Conservation (phyloP, 371 early-diverging fungal genomes). For the Mortierella sp. region DNA sequence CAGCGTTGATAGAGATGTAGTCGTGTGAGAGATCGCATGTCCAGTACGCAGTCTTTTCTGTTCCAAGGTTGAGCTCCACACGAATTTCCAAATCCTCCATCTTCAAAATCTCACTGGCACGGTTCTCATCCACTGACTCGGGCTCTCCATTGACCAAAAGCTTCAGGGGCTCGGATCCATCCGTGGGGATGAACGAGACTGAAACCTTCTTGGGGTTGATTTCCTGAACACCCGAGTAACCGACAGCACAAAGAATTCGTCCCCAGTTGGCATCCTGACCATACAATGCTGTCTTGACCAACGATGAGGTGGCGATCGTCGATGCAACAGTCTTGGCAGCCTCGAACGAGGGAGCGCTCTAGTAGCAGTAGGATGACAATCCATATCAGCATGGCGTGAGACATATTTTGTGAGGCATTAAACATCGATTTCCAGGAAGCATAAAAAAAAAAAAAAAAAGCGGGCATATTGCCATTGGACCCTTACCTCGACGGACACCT, state of each 20-base stretch:
- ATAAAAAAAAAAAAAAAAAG: neutral
- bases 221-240: slow-evolving; percentile 77
- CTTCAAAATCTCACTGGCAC: slow-evolving; percentile 84
- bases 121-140: slow-evolving; percentile 77
- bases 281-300: slow-evolving; percentile 95
- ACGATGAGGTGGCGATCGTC: slow-evolving; percentile 89
- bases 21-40: slow-evolving; percentile 96
- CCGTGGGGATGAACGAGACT: slow-evolving; percentile 78
- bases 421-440: neutral
- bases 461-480: neutral
- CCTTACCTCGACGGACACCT: slow-evolving; percentile 82
- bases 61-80: slow-evolving; percentile 83
- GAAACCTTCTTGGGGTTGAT: slow-evolving; percentile 81
- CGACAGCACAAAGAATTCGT: slow-evolving; percentile 86
- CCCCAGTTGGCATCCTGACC: slow-evolving; percentile 99
- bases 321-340: slow-evolving; percentile 87
- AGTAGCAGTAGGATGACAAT: neutral
- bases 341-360: slow-evolving; percentile 78
- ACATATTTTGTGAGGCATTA: too few relatives aligned
- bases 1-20: slow-evolving; percentile 94
- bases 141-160: slow-evolving; percentile 89
- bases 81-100: slow-evolving; percentile 85
- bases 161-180: slow-evolving; percentile 67
- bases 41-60: slow-evolving; percentile 84
- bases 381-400: neutral